A percentile compares a stretch with the other conserved stretches of the same genome.
These are phyloP conservation scores for Lactifluus hygrophoroides DNA, from an alignment of 768 basidiomycete species.

Conservation along the genomic window DNA sequence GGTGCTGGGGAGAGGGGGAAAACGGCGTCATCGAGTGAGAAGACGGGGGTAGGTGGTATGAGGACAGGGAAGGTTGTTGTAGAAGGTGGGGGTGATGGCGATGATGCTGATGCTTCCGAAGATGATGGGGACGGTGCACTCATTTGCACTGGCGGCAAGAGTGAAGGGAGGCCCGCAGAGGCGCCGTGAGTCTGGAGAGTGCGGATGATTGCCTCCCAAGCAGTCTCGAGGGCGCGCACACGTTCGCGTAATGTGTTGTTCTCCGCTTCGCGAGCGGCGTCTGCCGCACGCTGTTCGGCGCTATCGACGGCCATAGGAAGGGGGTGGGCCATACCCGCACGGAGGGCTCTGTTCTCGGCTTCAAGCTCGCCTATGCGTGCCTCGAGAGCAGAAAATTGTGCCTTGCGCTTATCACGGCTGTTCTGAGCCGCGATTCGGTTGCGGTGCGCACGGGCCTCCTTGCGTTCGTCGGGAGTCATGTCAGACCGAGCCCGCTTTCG, in stretches of 20 bases:
- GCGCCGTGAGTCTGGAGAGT: conserved; percentile 64
- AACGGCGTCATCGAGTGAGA: conserved; percentile 27
- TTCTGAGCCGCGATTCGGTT: conserved; percentile 93
- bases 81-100: conserved; percentile 25
- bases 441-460: conserved; percentile 81
- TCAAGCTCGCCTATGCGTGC: conserved; percentile 83
- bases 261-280: conserved; percentile 46
- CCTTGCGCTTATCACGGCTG: conserved; percentile 84
- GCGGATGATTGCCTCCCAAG: conserved; percentile 75
- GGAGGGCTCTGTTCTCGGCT: conserved; percentile 73
- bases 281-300: conserved; percentile 31
- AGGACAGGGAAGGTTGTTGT: conserved; percentile 28
- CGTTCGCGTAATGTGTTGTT: conserved; percentile 70
- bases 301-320: conserved; percentile 25
- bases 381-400: conserved; percentile 86
- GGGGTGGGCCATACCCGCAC: conserved; percentile 37
- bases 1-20: conserved; percentile 31
- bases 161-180: conserved; percentile 35
- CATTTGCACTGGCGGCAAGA: conserved; percentile 20
- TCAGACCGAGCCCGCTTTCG: conserved; percentile 70
- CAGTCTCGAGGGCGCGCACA: conserved; percentile 68
- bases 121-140: conserved; percentile 14
- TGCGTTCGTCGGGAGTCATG: conserved; percentile 63
- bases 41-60: conserved; percentile 29
- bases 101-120: conserved; percentile 16